Evolutionary conservation across 306 rosid species (phyloP), one percentile per base, ranked within the genome.

Genomic region (Sphenostylis stenocarpa): DNA sequence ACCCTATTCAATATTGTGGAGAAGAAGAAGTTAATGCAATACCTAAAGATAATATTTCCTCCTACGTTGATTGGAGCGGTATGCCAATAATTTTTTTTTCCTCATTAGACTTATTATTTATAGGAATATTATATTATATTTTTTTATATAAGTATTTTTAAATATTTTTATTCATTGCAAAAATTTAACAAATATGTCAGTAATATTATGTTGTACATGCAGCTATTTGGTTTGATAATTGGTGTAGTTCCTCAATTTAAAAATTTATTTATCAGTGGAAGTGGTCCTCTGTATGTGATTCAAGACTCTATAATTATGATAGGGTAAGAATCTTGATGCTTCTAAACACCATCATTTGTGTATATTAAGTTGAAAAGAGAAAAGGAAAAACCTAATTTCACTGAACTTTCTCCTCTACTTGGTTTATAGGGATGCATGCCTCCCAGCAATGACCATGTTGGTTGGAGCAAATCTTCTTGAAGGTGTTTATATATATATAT

Each of bases 1-100:
- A 67, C 36, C 14, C 12, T 51, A 33, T 60, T 21, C n/a, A 38
- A 47, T 19, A 17, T 76, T 72, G 49, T 64, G 19, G 58, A 82
- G 88, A 82, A 36, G 70, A 36, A 23, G 21, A 84, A 55, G 67
- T 16, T 75, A 48, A 56, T 31, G 63, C 53, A 63, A 71, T 52
- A 16, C 3, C 10, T 84, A 38, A 66, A 68, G 23, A 16, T 17
- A 63, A 1, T 87, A 38, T 77, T 82, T 57, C 71, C 83, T 48
- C 86, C 88, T 8, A 3, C 86, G 7, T 67, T 78, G 2, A 55
- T 62, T 28, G 83, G 77, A 82, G 60, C 74, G 63, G 90, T 87
- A 84, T 10, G 78, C 48, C 5, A 52, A 48, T 16, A 4, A 17
- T 14, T 8, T 2, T 56, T 9, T 6, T 31, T 60, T 7, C 7